Evolutionary conservation across 169 alveolate genomes (phyloP).

Genomic region (Cyclospora cayetanensis): DNA sequence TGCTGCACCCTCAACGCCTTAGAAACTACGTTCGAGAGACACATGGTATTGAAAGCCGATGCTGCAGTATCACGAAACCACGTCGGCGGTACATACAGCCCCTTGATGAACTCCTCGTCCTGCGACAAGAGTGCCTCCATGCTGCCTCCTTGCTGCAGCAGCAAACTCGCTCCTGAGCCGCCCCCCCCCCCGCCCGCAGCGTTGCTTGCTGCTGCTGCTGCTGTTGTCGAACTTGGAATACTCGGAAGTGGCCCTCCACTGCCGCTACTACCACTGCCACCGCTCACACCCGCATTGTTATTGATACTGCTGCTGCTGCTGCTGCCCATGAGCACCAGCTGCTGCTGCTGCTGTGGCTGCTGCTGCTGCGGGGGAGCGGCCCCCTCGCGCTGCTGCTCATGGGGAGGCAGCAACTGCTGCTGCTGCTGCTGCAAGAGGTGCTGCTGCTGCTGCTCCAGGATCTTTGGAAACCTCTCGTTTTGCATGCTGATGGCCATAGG

Average conservation of each 20-base stretch:
- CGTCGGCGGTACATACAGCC: conserved; percentile 68
- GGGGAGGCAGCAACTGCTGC: conserved; percentile 5
- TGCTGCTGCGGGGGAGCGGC: conserved; percentile 16
- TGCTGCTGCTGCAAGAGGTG: neutral
- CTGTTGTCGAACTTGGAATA: neutral
- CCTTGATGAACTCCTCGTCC: conserved; percentile 71
- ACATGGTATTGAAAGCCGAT: conserved; percentile 66
- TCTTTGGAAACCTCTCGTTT: conserved; percentile 4
- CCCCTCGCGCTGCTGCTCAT: neutral
- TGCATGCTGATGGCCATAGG: conserved; percentile 35
- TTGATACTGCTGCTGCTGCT: conserved; percentile 23
- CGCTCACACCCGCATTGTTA: neutral
- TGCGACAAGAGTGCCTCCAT: conserved; percentile 75
- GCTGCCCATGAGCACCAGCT: conserved; percentile 10
- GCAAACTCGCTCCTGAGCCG: conserved; percentile 27
- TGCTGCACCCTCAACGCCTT: conserved; percentile 65
- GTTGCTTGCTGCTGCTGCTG: conserved; percentile 21
- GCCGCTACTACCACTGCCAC: conserved; percentile 5
- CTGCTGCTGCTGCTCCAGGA: conserved; percentile 44
- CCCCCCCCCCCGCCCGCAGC: neutral
- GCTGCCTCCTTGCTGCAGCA: conserved; percentile 81
- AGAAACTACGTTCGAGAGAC: conserved; percentile 56
- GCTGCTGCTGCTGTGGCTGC: neutral
- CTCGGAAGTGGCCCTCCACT: neutral
- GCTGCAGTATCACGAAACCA: conserved; percentile 59